Percentiles rank a stretch among this genome's conserved stretches.
Conservation (phyloP, 805 yeast genomes). For the Yamadazyma tumulicola region DNA sequence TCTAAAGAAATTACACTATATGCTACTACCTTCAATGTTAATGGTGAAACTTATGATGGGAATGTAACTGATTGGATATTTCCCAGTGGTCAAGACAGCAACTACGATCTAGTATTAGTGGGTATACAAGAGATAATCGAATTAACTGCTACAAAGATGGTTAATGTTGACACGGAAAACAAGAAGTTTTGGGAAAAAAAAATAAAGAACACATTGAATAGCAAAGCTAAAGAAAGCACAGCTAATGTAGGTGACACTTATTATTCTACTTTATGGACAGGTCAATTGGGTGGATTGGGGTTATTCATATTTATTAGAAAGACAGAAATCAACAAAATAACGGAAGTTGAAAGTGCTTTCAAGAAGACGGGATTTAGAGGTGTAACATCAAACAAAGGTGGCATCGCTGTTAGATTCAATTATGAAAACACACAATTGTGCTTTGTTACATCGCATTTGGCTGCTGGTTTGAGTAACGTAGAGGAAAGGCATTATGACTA, state of each 20-base stretch:
- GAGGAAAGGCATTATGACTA: slow-evolving; percentile 87
- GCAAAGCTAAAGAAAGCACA: slow-evolving; percentile 26
- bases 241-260: slow-evolving; percentile 36
- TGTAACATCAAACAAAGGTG: slow-evolving; percentile 79
- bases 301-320: slow-evolving; percentile 64
- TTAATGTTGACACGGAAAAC: slow-evolving; percentile 66
- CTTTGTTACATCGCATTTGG: slow-evolving; percentile 81
- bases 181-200: slow-evolving; percentile 64
- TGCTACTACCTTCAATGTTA: slow-evolving; percentile 54
- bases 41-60: slow-evolving; percentile 45
- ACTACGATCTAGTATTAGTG: slow-evolving; percentile 70
- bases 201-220: slow-evolving; percentile 46
- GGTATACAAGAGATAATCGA: slow-evolving; percentile 88
- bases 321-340: slow-evolving; percentile 47
- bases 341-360: slow-evolving; percentile 63
- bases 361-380: slow-evolving; percentile 96
- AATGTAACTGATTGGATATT: slow-evolving; percentile 43
- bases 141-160: slow-evolving; percentile 76
- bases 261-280: slow-evolving; percentile 63
- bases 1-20: slow-evolving; percentile 39
- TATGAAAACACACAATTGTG: slow-evolving; percentile 70
- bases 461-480: slow-evolving; percentile 82
- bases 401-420: slow-evolving; percentile 64
- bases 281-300: slow-evolving; percentile 83
- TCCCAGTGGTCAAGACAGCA: slow-evolving; percentile 46